These are phyloP conservation scores for Magnolia kwangsiensis DNA, from an alignment of 164 flowering plant species.

Conservation along the genomic window DNA sequence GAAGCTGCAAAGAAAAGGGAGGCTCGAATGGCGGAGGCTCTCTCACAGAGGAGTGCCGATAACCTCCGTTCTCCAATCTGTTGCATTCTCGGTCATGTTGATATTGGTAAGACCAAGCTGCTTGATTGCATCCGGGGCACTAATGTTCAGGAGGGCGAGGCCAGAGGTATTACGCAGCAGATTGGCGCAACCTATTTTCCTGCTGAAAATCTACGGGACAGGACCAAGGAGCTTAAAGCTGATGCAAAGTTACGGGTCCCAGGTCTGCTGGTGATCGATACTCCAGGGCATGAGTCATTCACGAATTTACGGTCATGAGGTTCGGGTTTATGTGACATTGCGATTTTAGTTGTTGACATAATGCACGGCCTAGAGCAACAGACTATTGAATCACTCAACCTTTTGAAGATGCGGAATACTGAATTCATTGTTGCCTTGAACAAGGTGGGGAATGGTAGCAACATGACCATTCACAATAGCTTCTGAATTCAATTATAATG, in stretches of 20 bases:
- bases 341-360: conserved; percentile 93
- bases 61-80: conserved; percentile 94
- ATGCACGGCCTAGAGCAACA: conserved; percentile 99
- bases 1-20: conserved; percentile 34
- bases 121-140: conserved; percentile 96
- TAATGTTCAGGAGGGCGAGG: conserved; percentile 99
- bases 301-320: conserved; percentile 93
- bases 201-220: conserved; percentile 82
- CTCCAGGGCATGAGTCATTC: conserved; percentile 98
- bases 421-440: conserved; percentile 94
- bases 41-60: conserved; percentile 37
- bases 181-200: conserved; percentile 99
- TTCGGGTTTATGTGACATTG: conserved; percentile 95
- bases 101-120: conserved; percentile 96
- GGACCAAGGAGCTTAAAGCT: conserved; percentile 92
- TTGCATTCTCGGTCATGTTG: conserved; percentile 99
- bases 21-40: conserved; percentile 25
- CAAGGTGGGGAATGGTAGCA: conserved; percentile 45
- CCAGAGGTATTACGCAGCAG: conserved; percentile 99
- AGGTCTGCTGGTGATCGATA: conserved; percentile 91
- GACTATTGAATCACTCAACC: conserved; percentile 93
- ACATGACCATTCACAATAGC: not conserved
- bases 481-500: not conserved
- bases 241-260: conserved; percentile 91
- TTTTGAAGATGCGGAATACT: conserved; percentile 89